Percentiles rank a stretch among this genome's conserved stretches.
These are phyloP conservation scores for Emergomyces pasteurianus DNA, from an alignment of 2,329 filamentous ascomycete genomes.

Conservation along the genomic window DNA sequence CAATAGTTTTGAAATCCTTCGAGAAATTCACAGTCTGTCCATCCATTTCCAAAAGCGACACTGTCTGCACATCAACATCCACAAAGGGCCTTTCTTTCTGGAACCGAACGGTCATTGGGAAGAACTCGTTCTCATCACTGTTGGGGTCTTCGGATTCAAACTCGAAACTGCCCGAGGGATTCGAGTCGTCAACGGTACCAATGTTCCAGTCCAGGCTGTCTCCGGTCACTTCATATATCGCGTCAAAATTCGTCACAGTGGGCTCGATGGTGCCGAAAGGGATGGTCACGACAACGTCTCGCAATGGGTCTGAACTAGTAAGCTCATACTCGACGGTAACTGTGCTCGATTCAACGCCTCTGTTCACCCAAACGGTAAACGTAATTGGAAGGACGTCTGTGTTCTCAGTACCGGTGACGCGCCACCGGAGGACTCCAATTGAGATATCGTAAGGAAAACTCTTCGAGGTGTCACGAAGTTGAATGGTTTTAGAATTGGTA, in stretches of 20 bases:
- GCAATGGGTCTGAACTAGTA: conserved; percentile 63
- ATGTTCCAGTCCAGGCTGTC: conserved; percentile 92
- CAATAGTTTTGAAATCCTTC: conserved; percentile 34
- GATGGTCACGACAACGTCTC: conserved; percentile 77
- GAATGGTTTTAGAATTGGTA: conserved; percentile 69
- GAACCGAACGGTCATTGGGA: conserved; percentile 91
- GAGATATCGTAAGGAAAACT: conserved; percentile 92
- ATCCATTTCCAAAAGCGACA: conserved; percentile 34
- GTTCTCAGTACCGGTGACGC: conserved; percentile 66
- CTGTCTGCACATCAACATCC: conserved; percentile 65
- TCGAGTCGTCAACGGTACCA: conserved; percentile 71
- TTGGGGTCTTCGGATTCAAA: conserved; percentile 82
- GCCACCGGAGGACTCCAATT: conserved; percentile 88
- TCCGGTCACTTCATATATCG: conserved; percentile 83
- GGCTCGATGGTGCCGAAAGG: conserved; percentile 80
- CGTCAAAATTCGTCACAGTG: conserved; percentile 82
- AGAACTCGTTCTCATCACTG: conserved; percentile 85
- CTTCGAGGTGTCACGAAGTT: conserved; percentile 76
- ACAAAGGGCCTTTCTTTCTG: conserved; percentile 76
- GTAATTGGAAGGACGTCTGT: conserved; percentile 75
- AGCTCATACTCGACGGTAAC: conserved; percentile 95
- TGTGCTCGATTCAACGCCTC: conserved; percentile 68
- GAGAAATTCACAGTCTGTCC: conserved; percentile 33
- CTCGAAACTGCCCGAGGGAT: conserved; percentile 78
- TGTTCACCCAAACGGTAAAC: conserved; percentile 97